Evolutionary conservation across 371 early-diverging fungal species (phyloP).

Genomic region (Mortierella sp.): DNA sequence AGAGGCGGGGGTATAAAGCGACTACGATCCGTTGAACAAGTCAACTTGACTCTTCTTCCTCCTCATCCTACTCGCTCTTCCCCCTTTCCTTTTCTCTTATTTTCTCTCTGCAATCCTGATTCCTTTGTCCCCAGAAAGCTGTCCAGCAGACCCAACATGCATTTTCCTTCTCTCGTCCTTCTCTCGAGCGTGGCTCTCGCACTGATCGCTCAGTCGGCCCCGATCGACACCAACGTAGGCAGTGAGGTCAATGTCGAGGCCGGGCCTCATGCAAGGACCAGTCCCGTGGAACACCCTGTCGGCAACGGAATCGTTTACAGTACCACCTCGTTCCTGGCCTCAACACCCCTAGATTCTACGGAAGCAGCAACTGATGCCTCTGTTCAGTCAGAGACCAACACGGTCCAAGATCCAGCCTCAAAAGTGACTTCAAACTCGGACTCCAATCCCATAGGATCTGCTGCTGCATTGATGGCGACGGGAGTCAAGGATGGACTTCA

Average conservation of each 20-base stretch:
- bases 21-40: too few relatives aligned
- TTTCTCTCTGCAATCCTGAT: too few relatives aligned
- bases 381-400: too few relatives aligned
- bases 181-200: slow-evolving; percentile 30
- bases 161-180: slow-evolving; percentile 25
- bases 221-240: not conserved
- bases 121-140: too few relatives aligned
- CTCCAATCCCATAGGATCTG: too few relatives aligned
- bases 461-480: too few relatives aligned
- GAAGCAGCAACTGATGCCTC: too few relatives aligned
- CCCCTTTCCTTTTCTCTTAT: not conserved
- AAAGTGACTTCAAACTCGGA: too few relatives aligned
- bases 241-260: not conserved
- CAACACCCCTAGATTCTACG: too few relatives aligned
- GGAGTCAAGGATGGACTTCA: too few relatives aligned
- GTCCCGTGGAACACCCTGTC: slow-evolving; percentile 10
- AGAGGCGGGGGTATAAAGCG: too few relatives aligned
- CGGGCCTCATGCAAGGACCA: not conserved
- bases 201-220: slow-evolving; percentile 15
- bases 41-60: not conserved
- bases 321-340: slow-evolving; percentile 14
- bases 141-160: slow-evolving; percentile 17
- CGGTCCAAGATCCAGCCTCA: too few relatives aligned
- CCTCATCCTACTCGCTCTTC: not conserved
- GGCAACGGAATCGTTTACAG: slow-evolving; percentile 36